phyloP scores from a whole-genome alignment of 805 yeast genomes.

The Teunomyces panamensis region DNA sequence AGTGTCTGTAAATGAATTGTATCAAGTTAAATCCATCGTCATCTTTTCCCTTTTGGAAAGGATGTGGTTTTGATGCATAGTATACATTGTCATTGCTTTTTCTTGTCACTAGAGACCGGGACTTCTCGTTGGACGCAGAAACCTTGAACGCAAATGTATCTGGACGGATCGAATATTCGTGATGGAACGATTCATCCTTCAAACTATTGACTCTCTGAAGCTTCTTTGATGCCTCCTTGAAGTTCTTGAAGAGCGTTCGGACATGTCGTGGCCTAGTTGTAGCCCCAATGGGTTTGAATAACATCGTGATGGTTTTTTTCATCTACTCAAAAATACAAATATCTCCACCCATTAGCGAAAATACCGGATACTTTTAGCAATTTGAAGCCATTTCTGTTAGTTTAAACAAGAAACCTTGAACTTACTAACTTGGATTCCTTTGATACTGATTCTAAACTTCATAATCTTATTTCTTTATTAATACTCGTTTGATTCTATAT shows the following conservation, averaged over 20 bases:
- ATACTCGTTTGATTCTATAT: background rate
- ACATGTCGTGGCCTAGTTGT: background rate
- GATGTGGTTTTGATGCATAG: slow-evolving; percentile 15
- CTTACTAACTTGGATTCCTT: no score
- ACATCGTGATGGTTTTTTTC: slow-evolving; percentile 1
- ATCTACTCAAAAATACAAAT: background rate
- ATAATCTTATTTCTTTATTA: background rate
- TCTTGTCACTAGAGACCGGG: slow-evolving; percentile 11
- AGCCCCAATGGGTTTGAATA: background rate
- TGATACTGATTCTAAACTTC: background rate
- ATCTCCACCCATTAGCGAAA: background rate
- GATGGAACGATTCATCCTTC: slow-evolving; percentile 23
- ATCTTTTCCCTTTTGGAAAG: slow-evolving; percentile 18
- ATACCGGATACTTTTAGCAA: no score
- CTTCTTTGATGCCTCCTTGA: slow-evolving; percentile 14
- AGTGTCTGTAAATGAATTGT: slow-evolving; percentile 35
- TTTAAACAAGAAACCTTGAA: no score
- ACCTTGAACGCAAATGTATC: slow-evolving; percentile 45
- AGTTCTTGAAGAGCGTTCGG: slow-evolving; percentile 19
- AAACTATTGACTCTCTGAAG: slow-evolving; percentile 12
- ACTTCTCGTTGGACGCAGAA: slow-evolving; percentile 18
- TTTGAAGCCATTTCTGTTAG: no score
- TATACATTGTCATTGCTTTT: background rate
- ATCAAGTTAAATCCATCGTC: slow-evolving; percentile 23
- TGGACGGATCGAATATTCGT: slow-evolving; percentile 44